These are phyloP conservation scores for Cadophora sp. DNA, from an alignment of 2,329 filamentous ascomycete species.

Conservation along the genomic window DNA sequence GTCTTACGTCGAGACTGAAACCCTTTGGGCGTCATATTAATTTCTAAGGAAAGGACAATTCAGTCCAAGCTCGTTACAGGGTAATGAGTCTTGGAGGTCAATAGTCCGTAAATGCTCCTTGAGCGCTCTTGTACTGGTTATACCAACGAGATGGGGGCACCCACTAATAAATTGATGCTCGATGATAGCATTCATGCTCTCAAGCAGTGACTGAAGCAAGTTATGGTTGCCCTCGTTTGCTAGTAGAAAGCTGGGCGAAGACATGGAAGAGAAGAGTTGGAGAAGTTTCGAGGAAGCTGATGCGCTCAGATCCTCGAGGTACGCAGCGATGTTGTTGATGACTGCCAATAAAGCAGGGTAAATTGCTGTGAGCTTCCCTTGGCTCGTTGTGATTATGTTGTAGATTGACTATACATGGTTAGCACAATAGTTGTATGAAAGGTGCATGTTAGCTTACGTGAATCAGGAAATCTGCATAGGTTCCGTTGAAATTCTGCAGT, in stretches of 20 bases:
- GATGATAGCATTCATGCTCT: slow-evolving; percentile 87
- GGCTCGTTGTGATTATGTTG: slow-evolving; percentile 86
- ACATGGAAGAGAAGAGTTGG: slow-evolving; percentile 91
- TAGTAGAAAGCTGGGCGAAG: slow-evolving; percentile 87
- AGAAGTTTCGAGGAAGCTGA: slow-evolving; percentile 82
- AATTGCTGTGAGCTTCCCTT: slow-evolving; percentile 87
- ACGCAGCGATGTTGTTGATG: slow-evolving; percentile 90
- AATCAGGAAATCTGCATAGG: slow-evolving; percentile 92
- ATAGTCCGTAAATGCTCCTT: slow-evolving; percentile 11
- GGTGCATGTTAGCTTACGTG: slow-evolving; percentile 67
- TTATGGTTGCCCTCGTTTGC: slow-evolving; percentile 91
- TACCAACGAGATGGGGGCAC: slow-evolving; percentile 41
- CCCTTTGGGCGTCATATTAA: slow-evolving; percentile 31
- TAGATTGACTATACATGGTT: slow-evolving; percentile 76
- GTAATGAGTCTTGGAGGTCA: slow-evolving; percentile 18
- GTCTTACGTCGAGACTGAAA: slow-evolving; percentile 31
- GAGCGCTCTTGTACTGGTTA: background rate
- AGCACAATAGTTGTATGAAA: too few relatives aligned
- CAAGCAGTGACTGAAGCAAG: slow-evolving; percentile 80
- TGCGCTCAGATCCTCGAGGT: slow-evolving; percentile 77
- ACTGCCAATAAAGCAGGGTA: slow-evolving; percentile 92
- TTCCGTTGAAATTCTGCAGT: slow-evolving; percentile 83
- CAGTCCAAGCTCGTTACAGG: slow-evolving; percentile 23
- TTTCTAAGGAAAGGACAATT: slow-evolving; percentile 22
- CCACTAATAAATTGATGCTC: slow-evolving; percentile 85